phyloP scores from a whole-genome alignment of 495 filamentous ascomycete genomes.

The Penicillium maclennaniae region DNA sequence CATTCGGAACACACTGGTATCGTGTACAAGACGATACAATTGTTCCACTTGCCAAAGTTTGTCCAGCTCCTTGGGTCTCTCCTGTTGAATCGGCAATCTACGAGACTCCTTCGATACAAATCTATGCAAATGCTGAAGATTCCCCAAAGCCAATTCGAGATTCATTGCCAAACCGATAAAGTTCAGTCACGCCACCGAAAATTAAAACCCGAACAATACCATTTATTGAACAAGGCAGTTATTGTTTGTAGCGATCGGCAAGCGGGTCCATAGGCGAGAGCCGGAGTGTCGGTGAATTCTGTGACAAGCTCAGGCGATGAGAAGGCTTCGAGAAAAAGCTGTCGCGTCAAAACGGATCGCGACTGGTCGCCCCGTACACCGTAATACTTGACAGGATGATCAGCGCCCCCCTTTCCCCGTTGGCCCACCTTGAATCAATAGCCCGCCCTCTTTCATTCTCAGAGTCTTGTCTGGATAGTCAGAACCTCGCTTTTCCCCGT shows the following conservation, averaged over 20 bases:
- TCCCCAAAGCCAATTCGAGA: not conserved
- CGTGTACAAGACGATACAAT: constrained; percentile 9
- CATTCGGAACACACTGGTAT: constrained; percentile 13
- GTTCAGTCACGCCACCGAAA: not conserved
- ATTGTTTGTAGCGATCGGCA: constrained; percentile 17
- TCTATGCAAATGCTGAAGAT: not conserved
- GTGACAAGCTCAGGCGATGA: constrained; percentile 26
- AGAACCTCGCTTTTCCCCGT: not conserved
- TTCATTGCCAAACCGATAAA: not conserved
- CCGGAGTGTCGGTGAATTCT: constrained; percentile 31
- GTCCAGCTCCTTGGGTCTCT: constrained; percentile 25
- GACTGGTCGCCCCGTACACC: not conserved
- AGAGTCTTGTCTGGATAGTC: not conserved
- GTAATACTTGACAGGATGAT: constrained; percentile 18
- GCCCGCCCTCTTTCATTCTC: not conserved
- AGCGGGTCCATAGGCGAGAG: constrained; percentile 16
- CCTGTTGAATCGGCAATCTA: constrained; percentile 27
- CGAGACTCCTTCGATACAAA: constrained; percentile 22
- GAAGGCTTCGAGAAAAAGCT: constrained; percentile 16
- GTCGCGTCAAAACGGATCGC: constrained; percentile 9
- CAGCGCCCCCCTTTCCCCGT: constrained; percentile 11
- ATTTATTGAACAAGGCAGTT: not conserved
- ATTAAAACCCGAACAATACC: too few relatives aligned
- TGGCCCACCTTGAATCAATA: constrained; percentile 9
- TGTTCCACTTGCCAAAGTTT: constrained; percentile 22